Evolutionary conservation across 169 alveolate genomes (phyloP), one percentile per base, ranked within the genome.

Genomic region (Plasmodium ovale): DNA sequence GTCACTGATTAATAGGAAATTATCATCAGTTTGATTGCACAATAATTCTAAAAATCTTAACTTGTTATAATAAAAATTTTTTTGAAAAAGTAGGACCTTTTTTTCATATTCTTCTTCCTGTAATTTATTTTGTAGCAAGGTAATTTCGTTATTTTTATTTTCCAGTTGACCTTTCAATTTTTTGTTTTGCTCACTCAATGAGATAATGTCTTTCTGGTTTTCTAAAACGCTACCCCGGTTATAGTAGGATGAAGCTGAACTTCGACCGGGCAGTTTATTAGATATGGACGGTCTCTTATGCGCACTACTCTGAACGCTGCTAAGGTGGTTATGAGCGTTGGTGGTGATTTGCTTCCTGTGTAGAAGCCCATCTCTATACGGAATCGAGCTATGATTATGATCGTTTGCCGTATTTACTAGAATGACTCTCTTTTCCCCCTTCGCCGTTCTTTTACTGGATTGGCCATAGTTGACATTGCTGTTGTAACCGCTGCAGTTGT

Each of bases 51-150:
- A 95, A 44, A 94, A 96, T 82, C 99, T 92, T 19, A 97, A 94
- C 74, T 97, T 97, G 37, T 96, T 96, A 74, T 96, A 97, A 87
- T 97, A 97, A 87, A 97, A 97, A 88, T 96, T 97, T 72, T 98
- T 94, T 93, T 97, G 97, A 85, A 96, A 96, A 51, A 95, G 96
- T 19, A 95, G 87, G 33, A 97, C 94, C 39, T 97, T 98, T 54
- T 88, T 92, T 59, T 95, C 97, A 42, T 87, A 93, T 88, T 92
- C 92, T 60, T 91, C 92, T 73, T 92, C 93, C 53, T 92, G 87
- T 56, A 95, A 92, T 72, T 92, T 84, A 72, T 91, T 94, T 65
- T 90, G 94, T 85, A 95, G 44, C 31, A 67, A 65, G 16, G 58
- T 84, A 27, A 95, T 51, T 69, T 92, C 95, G 23, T 71, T 87